Conservation (phyloP, 805 yeast genomes). For the Saturnispora zaruensis region DNA sequence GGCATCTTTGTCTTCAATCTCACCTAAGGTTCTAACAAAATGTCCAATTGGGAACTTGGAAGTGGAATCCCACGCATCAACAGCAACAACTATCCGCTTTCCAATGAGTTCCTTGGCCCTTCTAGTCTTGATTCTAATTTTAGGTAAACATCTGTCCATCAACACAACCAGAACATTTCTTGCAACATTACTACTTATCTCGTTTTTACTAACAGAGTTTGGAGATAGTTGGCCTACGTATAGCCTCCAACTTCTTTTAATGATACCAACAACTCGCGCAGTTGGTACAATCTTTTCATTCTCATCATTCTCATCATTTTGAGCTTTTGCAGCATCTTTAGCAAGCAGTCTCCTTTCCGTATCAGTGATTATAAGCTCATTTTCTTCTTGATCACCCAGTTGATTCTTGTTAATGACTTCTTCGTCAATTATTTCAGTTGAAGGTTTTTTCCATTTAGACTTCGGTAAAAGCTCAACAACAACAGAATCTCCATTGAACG, state of each 20-base stretch:
- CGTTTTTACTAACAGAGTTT: constrained; percentile 50
- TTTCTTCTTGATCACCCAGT: constrained; percentile 42
- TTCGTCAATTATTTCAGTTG: constrained; percentile 72
- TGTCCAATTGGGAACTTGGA: constrained; percentile 92
- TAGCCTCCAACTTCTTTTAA: constrained; percentile 89
- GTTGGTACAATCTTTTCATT: constrained; percentile 70
- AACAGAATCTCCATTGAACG: constrained; percentile 87
- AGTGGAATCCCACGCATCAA: constrained; percentile 84
- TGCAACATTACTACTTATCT: constrained; percentile 51
- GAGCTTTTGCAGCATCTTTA: constrained; percentile 65
- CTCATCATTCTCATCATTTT: constrained; percentile 33
- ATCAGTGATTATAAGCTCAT: constrained; percentile 46
- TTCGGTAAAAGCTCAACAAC: constrained; percentile 85
- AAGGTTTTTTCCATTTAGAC: constrained; percentile 80
- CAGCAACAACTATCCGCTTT: constrained; percentile 82
- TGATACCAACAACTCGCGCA: constrained; percentile 80
- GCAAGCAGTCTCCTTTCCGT: constrained; percentile 65
- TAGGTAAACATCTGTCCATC: constrained; percentile 85
- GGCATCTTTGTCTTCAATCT: constrained; percentile 83
- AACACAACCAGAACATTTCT: constrained; percentile 76
- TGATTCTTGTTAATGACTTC: constrained; percentile 51
- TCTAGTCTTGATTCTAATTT: constrained; percentile 78
- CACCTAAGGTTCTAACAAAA: constrained; percentile 83
- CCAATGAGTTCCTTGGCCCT: constrained; percentile 77
- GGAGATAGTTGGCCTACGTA: constrained; percentile 92